Evolutionary conservation across 306 rosid genomes (phyloP), one percentile per base, ranked within the genome.

Genomic region (Inga oerstediana): DNA sequence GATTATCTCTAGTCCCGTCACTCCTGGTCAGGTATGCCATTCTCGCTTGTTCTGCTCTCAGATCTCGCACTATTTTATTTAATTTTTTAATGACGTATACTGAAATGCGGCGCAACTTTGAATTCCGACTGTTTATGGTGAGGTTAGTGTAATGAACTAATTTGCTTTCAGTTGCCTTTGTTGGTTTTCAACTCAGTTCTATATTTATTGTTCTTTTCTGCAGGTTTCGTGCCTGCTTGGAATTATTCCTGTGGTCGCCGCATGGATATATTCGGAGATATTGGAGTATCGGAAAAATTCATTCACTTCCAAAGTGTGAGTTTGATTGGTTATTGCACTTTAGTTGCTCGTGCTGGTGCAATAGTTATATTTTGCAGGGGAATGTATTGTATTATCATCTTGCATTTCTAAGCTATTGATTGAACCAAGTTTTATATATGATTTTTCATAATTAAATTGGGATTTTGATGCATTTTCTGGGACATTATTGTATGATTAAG

Each of bases 231-330:
- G 89, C 86, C 72, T 90, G 87, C 97, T 92, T 46, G 98, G 94
- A 64, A 75, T 90, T 37, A 64, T 90, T 78, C 97, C 95, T 34
- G 83, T 92, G 7, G 43, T 89, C 66, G 75, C 51, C 10, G 91
- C 93, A 76, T 96, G 99, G 99, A 86, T 93, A 78, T 96, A 89
- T 72, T 79, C 98, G 2, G 99, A 96, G 94, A 85, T 83, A 19
- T 89, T 93, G 89, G 97, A 89, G 91, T 88, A 88, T 86, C 88
- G 82, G 76, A 93, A 88, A 83, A 90, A 37, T 65, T 79, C 91
- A 19, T 83, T 82, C 51, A n/a, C 92, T 76, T 72, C 90, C 83
- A 96, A 89, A 92, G 76, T 83, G 99, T 96, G 74, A 91, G 99
- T 88, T 73, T 30, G 10, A 34, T 64, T 54, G 7, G 20, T 76